phyloP scores from a whole-genome alignment of 1,284 basidiomycete species.

The Tilletia walkeri region DNA sequence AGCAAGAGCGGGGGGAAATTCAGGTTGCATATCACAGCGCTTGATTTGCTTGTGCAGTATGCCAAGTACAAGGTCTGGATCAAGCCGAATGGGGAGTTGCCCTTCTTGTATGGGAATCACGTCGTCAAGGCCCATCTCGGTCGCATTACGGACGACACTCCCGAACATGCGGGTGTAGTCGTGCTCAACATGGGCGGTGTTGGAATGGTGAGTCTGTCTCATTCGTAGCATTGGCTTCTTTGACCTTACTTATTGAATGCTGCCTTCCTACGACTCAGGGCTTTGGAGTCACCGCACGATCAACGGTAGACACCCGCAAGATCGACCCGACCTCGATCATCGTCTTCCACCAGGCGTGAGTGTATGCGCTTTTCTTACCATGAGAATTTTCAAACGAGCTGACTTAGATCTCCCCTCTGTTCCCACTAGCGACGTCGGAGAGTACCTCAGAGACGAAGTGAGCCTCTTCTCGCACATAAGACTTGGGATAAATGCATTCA shows the following conservation, averaged over 20 bases:
- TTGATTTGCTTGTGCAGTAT: slow-evolving; percentile 92
- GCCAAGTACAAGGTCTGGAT: slow-evolving; percentile 99
- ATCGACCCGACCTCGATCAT: slow-evolving; percentile 97
- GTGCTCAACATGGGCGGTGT: slow-evolving; percentile 93
- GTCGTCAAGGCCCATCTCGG: slow-evolving; percentile 97
- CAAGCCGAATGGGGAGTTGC: slow-evolving; percentile 98
- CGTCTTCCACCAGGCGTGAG: slow-evolving; percentile 96
- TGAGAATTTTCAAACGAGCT: neutral
- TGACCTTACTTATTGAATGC: neutral
- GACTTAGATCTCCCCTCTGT: neutral
- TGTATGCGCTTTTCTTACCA: slow-evolving; percentile 22
- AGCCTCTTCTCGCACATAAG: slow-evolving; percentile 1
- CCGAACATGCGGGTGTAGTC: slow-evolving; percentile 97
- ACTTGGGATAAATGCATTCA: neutral
- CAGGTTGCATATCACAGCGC: slow-evolving; percentile 88
- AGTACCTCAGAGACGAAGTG: slow-evolving; percentile 53
- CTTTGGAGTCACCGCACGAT: slow-evolving; percentile 94
- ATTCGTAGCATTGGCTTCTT: neutral
- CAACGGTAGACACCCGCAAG: slow-evolving; percentile 93
- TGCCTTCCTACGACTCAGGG: slow-evolving; percentile 65
- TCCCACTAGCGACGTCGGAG: slow-evolving; percentile 43
- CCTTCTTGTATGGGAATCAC: slow-evolving; percentile 98
- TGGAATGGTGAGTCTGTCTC: slow-evolving; percentile 69
- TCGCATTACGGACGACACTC: slow-evolving; percentile 98
- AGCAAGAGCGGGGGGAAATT: slow-evolving; percentile 90